Conservation (phyloP, 805 yeast genomes). For the Metschnikowia amazonensis region DNA sequence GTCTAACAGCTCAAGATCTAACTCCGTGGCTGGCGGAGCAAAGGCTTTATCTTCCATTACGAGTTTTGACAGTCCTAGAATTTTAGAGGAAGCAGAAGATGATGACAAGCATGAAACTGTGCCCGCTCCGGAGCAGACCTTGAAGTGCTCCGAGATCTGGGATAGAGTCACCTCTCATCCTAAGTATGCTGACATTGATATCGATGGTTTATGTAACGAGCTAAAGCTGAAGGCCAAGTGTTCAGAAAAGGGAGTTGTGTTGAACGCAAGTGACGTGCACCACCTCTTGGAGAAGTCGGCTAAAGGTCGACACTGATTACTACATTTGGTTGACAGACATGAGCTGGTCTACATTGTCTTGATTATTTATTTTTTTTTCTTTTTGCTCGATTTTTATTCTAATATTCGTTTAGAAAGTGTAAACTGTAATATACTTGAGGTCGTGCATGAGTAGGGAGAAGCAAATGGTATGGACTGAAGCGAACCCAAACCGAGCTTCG, state of each 20-base stretch:
- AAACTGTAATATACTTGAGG: neutral
- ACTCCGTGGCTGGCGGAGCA: constrained; percentile 14
- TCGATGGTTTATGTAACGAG: constrained; percentile 89
- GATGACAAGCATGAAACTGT: constrained; percentile 40
- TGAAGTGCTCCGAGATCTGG: constrained; percentile 91
- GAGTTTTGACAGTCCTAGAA: constrained; percentile 17
- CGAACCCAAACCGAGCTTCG: neutral
- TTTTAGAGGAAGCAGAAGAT: constrained; percentile 23
- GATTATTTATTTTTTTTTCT: neutral
- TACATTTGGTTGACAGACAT: constrained; percentile 2
- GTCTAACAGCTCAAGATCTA: constrained; percentile 17
- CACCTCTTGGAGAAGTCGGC: constrained; percentile 36
- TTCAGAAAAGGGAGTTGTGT: constrained; percentile 87
- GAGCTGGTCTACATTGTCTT: constrained; percentile 4
- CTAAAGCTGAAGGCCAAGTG: constrained; percentile 91
- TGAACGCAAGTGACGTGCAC: constrained; percentile 76
- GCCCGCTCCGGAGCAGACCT: constrained; percentile 59
- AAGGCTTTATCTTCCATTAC: constrained; percentile 16
- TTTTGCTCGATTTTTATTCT: neutral
- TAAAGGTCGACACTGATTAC: constrained; percentile 2
- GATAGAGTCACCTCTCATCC: constrained; percentile 95
- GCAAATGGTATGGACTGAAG: neutral
- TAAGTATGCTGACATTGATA: constrained; percentile 85
- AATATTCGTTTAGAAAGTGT: neutral
- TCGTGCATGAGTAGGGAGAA: neutral